Evolutionary conservation across 1,139 yeast genomes (phyloP).

Genomic region (Candida sojae): DNA sequence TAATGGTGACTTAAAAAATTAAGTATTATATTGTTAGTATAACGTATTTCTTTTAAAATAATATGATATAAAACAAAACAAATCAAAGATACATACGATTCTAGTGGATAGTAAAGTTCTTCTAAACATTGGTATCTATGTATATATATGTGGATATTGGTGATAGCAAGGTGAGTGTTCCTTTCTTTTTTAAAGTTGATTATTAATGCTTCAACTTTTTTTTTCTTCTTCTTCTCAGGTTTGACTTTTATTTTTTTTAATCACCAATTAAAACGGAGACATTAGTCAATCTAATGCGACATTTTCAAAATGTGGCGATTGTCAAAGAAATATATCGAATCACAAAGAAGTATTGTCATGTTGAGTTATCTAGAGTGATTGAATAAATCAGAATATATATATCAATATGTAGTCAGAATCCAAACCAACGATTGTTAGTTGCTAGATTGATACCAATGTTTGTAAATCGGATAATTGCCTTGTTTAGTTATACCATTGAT

Average conservation of each 20-base stretch:
- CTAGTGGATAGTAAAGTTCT: constrained; percentile 19
- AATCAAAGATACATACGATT: background rate
- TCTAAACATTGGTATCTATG: constrained; percentile 22
- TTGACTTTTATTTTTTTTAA: background rate
- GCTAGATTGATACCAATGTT: too few relatives aligned
- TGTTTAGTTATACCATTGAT: too few relatives aligned
- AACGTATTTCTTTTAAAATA: background rate
- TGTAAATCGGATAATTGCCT: too few relatives aligned
- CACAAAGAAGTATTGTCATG: background rate
- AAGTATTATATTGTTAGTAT: background rate
- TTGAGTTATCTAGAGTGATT: too few relatives aligned
- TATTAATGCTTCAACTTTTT: constrained; percentile 1
- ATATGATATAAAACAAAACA: background rate
- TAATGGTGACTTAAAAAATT: constrained; percentile 6
- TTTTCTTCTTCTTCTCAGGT: background rate
- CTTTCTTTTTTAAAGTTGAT: background rate
- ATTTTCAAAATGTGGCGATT: background rate
- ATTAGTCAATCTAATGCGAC: background rate
- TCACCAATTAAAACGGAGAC: background rate
- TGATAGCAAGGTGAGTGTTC: background rate
- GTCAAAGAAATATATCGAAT: background rate
- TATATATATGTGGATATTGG: background rate
- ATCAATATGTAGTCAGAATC: too few relatives aligned
- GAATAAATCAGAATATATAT: too few relatives aligned
- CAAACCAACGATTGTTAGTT: too few relatives aligned